Evolutionary conservation across 2,329 filamentous ascomycete genomes (phyloP), one percentile per base, ranked within the genome.

Genomic region (Neurospora crassa): DNA sequence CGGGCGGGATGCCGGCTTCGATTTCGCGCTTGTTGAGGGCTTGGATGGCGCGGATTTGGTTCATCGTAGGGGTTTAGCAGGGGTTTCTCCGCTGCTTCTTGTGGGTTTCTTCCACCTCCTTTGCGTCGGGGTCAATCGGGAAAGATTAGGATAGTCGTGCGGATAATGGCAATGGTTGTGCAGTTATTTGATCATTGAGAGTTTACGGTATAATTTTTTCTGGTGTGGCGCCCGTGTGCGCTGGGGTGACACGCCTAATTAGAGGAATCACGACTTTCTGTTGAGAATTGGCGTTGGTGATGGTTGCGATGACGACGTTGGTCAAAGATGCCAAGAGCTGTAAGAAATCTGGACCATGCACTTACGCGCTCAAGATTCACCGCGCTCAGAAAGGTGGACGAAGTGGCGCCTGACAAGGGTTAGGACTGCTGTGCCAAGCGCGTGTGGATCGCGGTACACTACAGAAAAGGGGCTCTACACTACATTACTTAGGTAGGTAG

Each of bases 21-120:
- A 99, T 92, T 82, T 99, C 96, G 76, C 90, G 91, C 84, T 96
- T 93, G 81, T 99, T 99, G 72, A 99, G 91, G 80, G 91, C 90
- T 80, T 97, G 92, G 73, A 97, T 96, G 72, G 94, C 91, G 76
- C 94, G 92, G 76, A 99, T 96, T 76, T 93, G 91, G 80, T 99
- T 97, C 96, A 99, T 99, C 14, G 42, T 53, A 40, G 45, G 45
- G 34, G 34, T 41, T 59, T 59, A 2, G 12, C 12, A 4, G 47
- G n/a, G 45, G 20, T 14, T 53, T 53, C 20, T 53, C 47, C 20
- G 5, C 47, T 63, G 53, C 5, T 59, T 59, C 8, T 59, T 11
- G 18, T 8, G 1, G 7, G 2, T 8, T 7, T 5, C 24, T 37
- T 37, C 24, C 53, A 40, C 8, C 53, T 59, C 12, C 7, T 59